Percentiles rank a stretch among this genome's conserved stretches.
phyloP scores from a whole-genome alignment of 2,329 filamentous ascomycete genomes.

The Albophoma yamanashiensis region DNA sequence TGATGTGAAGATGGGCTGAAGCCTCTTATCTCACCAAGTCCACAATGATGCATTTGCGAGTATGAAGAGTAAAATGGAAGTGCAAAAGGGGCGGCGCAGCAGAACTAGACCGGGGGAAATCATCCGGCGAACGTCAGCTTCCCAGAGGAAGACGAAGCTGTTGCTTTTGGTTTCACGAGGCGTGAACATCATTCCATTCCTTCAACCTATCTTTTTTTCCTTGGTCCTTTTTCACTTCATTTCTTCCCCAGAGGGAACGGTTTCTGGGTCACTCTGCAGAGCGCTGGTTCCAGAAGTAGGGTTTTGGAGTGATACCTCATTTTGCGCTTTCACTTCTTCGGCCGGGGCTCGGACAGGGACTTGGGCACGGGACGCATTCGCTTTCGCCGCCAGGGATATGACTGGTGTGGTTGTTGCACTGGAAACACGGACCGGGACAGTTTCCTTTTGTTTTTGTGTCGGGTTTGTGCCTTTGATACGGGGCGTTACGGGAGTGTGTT shows the following conservation, averaged over 20 bases:
- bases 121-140: background rate
- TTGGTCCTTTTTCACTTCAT: background rate
- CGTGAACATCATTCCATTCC: background rate
- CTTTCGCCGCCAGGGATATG: background rate
- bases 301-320: background rate
- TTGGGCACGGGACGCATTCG: background rate
- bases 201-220: background rate
- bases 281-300: background rate
- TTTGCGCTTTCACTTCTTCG: background rate
- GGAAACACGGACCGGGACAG: background rate
- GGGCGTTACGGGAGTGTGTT: background rate
- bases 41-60: background rate
- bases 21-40: background rate
- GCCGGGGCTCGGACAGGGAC: background rate
- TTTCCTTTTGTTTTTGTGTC: background rate
- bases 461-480: background rate
- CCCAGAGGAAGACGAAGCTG: background rate
- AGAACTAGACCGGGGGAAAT: background rate
- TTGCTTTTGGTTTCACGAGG: background rate
- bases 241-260: background rate
- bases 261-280: background rate
- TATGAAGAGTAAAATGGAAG: background rate
- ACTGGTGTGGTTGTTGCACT: background rate
- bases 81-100: background rate
- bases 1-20: conserved; percentile 15